A percentile compares a stretch with the other conserved stretches of the same genome.
phyloP scores from a whole-genome alignment of 2,329 filamentous ascomycete genomes.

The Colletotrichum tropicale region DNA sequence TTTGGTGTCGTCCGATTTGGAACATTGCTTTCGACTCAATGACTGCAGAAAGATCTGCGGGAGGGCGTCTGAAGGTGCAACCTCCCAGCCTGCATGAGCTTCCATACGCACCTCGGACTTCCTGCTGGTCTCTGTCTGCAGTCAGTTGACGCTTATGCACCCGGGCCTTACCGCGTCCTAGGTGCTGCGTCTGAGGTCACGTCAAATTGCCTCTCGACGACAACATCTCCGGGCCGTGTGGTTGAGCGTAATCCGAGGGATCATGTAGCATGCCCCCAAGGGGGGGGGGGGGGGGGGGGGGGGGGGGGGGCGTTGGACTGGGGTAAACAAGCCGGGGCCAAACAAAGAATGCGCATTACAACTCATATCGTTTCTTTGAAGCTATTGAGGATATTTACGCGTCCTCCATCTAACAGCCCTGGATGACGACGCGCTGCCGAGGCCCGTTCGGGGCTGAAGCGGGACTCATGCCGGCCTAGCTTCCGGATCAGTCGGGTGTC shows the following conservation, averaged over 20 bases:
- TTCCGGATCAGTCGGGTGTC: constrained; percentile 11
- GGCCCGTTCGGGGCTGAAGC: not conserved
- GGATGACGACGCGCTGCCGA: not conserved
- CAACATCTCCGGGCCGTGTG: not conserved
- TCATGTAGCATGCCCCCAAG: not conserved
- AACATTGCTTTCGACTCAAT: not conserved
- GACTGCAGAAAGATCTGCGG: not conserved
- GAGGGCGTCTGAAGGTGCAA: not conserved
- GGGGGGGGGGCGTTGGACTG: not conserved
- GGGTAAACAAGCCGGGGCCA: not conserved
- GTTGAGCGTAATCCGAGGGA: not conserved
- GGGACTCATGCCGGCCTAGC: not conserved
- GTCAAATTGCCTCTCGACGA: not conserved
- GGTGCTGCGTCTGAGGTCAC: not conserved
- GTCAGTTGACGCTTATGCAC: not conserved
- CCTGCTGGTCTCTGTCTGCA: not conserved
- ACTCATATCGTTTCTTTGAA: not conserved
- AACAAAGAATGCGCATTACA: not conserved
- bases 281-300: too few species aligned
- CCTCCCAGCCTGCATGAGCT: not conserved
- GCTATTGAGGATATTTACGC: not conserved
- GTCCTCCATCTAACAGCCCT: not conserved
- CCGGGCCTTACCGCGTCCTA: not conserved
- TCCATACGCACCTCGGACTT: not conserved
- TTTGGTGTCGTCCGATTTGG: not conserved